Evolutionary conservation across 306 rosid genomes (phyloP).

Genomic region (Trichosanthes truncata): DNA sequence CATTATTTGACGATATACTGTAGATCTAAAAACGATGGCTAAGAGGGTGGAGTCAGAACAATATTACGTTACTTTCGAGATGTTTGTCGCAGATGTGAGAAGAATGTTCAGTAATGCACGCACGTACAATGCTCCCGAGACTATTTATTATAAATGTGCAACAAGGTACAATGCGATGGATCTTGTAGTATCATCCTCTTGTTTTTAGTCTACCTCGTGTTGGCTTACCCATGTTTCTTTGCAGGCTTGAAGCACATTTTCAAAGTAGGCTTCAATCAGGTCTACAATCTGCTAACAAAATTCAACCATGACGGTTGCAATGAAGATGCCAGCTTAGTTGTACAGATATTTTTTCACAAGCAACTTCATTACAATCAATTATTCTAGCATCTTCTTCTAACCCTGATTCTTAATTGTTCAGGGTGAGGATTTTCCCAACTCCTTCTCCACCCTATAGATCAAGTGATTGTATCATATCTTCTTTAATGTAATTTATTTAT

Average conservation of each 20-base stretch:
- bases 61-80: slow-evolving; percentile 86
- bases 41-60: slow-evolving; percentile 96
- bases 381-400: background rate
- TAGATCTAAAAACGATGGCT: slow-evolving; percentile 87
- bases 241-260: slow-evolving; percentile 73
- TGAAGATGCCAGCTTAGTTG: background rate
- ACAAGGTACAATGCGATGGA: slow-evolving; percentile 34
- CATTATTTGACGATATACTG: slow-evolving; percentile 1
- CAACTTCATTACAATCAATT: background rate
- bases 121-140: slow-evolving; percentile 86
- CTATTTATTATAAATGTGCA: slow-evolving; percentile 83
- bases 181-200: background rate
- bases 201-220: background rate
- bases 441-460: background rate
- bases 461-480: background rate
- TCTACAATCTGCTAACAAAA: slow-evolving; percentile 55
- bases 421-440: background rate
- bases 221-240: background rate
- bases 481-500: background rate
- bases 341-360: background rate
- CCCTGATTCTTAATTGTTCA: background rate
- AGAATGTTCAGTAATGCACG: slow-evolving; percentile 92
- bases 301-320: slow-evolving; percentile 28
- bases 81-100: slow-evolving; percentile 83
- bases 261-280: slow-evolving; percentile 64